Evolutionary conservation across 129 eudicot genomes (phyloP).

Genomic region (Mikania micrantha): DNA sequence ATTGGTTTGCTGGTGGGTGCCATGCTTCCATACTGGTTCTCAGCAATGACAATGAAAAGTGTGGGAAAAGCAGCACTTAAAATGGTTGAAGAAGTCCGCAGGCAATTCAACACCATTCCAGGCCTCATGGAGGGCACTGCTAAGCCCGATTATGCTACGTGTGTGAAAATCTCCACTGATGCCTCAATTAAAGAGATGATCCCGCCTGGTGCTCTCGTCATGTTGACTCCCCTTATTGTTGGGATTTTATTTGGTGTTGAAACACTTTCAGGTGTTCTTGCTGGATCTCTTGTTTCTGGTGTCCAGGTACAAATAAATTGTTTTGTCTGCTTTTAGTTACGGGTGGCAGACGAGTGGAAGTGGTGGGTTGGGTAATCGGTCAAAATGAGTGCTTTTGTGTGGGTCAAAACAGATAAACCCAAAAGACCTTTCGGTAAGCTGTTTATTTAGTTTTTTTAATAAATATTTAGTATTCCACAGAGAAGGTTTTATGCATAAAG

Average conservation of each 20-base stretch:
- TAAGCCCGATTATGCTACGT: conserved; percentile 86
- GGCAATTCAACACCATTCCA: conserved; percentile 79
- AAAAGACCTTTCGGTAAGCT: not conserved
- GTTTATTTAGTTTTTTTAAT: no score
- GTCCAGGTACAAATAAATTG: conserved; percentile 55
- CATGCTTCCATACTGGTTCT: conserved; percentile 94
- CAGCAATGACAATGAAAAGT: conserved; percentile 95
- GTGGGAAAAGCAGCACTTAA: conserved; percentile 80
- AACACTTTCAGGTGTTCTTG: conserved; percentile 89
- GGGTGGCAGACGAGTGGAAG: not conserved
- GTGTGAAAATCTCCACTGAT: conserved; percentile 92
- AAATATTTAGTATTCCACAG: no score
- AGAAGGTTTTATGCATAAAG: no score
- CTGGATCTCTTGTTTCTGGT: conserved; percentile 87
- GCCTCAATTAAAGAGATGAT: conserved; percentile 94
- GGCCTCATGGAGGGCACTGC: conserved; percentile 80
- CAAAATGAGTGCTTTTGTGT: not conserved
- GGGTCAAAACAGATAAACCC: not conserved
- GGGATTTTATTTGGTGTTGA: conserved; percentile 88
- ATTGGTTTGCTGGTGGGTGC: conserved; percentile 84
- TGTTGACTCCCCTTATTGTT: conserved; percentile 88
- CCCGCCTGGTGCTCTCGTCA: conserved; percentile 90
- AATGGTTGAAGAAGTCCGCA: conserved; percentile 90
- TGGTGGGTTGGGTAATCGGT: not conserved
- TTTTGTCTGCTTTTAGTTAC: not conserved